Conservation (phyloP, 2,329 filamentous ascomycete species). For the Basipetospora chlamydospora region DNA sequence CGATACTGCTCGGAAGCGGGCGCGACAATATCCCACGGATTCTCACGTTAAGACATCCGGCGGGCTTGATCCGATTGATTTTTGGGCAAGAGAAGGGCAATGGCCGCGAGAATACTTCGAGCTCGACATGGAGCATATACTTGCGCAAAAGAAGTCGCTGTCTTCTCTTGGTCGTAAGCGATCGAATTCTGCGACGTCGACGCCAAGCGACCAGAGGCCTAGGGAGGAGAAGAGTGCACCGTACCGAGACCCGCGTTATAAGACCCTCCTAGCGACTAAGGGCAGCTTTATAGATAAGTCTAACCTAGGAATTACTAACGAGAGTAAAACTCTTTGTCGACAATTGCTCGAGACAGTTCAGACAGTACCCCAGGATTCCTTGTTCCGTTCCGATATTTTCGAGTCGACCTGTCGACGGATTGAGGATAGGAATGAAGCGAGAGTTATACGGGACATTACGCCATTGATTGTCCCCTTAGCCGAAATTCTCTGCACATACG, state of each 20-base stretch:
- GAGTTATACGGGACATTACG: conserved; percentile 23
- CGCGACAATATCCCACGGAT: conserved; percentile 4
- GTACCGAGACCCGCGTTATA: conserved; percentile 22
- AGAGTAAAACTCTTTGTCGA: conserved; percentile 16
- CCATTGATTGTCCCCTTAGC: conserved; percentile 24
- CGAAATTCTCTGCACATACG: conserved; percentile 19
- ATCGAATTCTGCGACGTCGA: conserved; percentile 11
- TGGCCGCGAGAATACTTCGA: conserved; percentile 6
- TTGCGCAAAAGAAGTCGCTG: conserved; percentile 6
- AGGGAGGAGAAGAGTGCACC: conserved; percentile 22
- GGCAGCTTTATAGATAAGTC: conserved; percentile 24
- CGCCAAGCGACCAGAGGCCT: conserved; percentile 22
- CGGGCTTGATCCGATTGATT: conserved; percentile 5
- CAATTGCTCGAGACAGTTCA: conserved; percentile 4
- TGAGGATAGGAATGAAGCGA: conserved; percentile 17
- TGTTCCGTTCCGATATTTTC: conserved; percentile 18
- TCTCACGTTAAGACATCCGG: conserved; percentile 3
- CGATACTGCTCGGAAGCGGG: conserved; percentile 4
- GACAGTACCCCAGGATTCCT: neutral
- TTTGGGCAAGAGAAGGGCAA: conserved; percentile 7
- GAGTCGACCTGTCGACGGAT: conserved; percentile 17
- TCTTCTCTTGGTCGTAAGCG: conserved; percentile 10
- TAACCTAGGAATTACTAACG: conserved; percentile 14
- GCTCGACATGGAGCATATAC: conserved; percentile 6
- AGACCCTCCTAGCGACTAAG: conserved; percentile 20